phyloP scores from a whole-genome alignment of 106 monocot species.

The Chionographis japonica region DNA sequence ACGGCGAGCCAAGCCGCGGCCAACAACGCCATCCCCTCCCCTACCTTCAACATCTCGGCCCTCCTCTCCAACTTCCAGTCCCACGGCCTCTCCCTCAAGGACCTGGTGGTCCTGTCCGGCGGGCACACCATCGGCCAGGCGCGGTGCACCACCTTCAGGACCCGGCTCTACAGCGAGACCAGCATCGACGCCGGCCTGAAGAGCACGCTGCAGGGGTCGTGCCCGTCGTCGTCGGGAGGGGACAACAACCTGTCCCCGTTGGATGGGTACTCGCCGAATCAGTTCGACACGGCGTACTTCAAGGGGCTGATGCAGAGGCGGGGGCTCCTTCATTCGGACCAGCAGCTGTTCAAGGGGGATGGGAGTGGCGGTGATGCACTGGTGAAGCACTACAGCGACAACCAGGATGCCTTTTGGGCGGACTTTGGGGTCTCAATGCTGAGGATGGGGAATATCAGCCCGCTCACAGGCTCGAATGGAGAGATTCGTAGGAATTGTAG shows the following conservation, averaged over 20 bases:
- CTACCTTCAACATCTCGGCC: background rate
- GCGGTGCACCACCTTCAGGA: constrained; percentile 9
- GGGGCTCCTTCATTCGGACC: constrained; percentile 34
- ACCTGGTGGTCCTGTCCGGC: constrained; percentile 22
- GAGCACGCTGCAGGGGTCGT: background rate
- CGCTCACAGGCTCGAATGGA: constrained; percentile 21
- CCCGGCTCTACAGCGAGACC: constrained; percentile 34
- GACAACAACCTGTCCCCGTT: constrained; percentile 13
- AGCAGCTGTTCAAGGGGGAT: constrained; percentile 32
- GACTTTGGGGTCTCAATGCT: constrained; percentile 30
- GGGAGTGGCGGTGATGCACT: constrained; percentile 12
- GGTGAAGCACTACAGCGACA: constrained; percentile 17
- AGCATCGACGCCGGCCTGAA: constrained; percentile 20
- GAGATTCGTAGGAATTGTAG: constrained; percentile 22
- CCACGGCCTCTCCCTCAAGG: constrained; percentile 13
- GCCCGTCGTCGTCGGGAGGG: constrained; percentile 7
- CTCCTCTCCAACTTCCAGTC: constrained; percentile 21
- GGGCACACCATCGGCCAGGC: constrained; percentile 34
- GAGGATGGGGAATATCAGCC: constrained; percentile 23
- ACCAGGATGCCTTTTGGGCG: constrained; percentile 13
- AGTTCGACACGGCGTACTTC: constrained; percentile 29
- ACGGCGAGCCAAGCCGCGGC: constrained; percentile 16
- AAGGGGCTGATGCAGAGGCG: constrained; percentile 11
- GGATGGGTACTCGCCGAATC: constrained; percentile 13
- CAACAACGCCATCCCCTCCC: constrained; percentile 14